phyloP scores from a whole-genome alignment of 169 alveolate genomes.

The Eimeria falciformis region DNA sequence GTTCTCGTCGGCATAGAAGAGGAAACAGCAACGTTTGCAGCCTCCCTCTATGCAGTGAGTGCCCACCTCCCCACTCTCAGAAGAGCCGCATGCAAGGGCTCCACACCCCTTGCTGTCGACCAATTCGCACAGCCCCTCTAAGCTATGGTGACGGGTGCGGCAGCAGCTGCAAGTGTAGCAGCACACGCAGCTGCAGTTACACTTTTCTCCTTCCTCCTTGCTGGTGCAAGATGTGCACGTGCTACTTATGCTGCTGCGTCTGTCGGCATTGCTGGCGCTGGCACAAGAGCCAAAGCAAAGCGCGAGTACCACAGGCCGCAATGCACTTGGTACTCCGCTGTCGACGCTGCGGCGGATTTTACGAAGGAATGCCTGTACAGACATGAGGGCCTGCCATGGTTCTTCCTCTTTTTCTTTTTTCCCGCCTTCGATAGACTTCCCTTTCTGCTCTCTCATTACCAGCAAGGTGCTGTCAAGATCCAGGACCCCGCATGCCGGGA shows the following conservation, averaged over 20 bases:
- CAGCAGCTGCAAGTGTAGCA: slow-evolving; percentile 23
- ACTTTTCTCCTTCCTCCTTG: neutral
- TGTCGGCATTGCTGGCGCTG: slow-evolving; percentile 25
- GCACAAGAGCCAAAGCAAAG: slow-evolving; percentile 42
- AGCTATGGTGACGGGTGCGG: slow-evolving; percentile 18
- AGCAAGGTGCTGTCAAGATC: slow-evolving; percentile 12
- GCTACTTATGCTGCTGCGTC: neutral
- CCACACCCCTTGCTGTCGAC: slow-evolving; percentile 43
- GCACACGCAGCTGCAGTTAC: slow-evolving; percentile 37
- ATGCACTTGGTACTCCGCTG: slow-evolving; percentile 43
- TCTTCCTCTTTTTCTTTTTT: neutral
- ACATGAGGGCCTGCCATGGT: slow-evolving; percentile 15
- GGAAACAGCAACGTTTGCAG: slow-evolving; percentile 61
- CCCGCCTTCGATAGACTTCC: slow-evolving; percentile 42
- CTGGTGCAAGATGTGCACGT: slow-evolving; percentile 22
- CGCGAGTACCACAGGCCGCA: slow-evolving; percentile 61
- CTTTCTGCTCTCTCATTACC: slow-evolving; percentile 40
- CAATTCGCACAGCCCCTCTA: slow-evolving; percentile 47
- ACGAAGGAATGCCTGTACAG: slow-evolving; percentile 48
- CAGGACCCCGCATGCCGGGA: neutral
- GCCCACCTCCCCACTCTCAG: too few relatives aligned
- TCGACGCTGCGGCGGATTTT: slow-evolving; percentile 57
- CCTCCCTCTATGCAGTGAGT: slow-evolving; percentile 5
- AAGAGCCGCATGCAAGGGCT: too few relatives aligned
- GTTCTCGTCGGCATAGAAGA: slow-evolving; percentile 60